Conservation (phyloP, 331 rosid genomes). For the Malus hybrid region DNA sequence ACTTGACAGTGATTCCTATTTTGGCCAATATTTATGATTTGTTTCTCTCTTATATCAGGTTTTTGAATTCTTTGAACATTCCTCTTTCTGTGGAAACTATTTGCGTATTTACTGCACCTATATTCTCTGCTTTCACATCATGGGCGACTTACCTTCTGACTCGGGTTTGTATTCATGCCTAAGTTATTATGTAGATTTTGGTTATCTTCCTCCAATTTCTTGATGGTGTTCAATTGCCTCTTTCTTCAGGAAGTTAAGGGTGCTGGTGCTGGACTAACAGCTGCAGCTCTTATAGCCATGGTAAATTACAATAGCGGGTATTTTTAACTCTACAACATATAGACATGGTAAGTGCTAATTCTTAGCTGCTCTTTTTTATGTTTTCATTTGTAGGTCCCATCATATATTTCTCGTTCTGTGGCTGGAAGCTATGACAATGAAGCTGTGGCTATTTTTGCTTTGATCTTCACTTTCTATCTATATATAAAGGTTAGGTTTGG, state of each 20-base stretch:
- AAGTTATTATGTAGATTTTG: background rate
- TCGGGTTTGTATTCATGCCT: conserved; percentile 45
- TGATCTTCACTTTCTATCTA: conserved; percentile 92
- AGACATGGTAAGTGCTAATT: background rate
- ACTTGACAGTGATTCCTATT: background rate
- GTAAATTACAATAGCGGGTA: conserved; percentile 39
- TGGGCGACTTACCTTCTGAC: conserved; percentile 94
- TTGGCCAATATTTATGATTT: conserved; percentile 16
- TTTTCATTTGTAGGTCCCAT: conserved; percentile 67
- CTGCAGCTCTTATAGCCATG: conserved; percentile 92
- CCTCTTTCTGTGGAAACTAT: conserved; percentile 97
- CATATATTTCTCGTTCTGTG: conserved; percentile 94
- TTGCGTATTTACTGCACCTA: conserved; percentile 95
- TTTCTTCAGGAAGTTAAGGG: conserved; percentile 86
- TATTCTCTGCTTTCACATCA: conserved; percentile 95
- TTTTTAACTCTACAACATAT: conserved; percentile 7
- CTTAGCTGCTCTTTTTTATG: conserved; percentile 10
- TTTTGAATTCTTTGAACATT: conserved; percentile 77
- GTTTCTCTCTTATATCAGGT: conserved; percentile 41
- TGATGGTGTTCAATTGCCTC: conserved; percentile 13
- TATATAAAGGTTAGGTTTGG: conserved; percentile 70
- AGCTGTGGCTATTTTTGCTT: conserved; percentile 98
- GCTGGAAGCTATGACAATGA: conserved; percentile 99
- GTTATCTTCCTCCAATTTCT: conserved; percentile 6
- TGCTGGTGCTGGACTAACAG: conserved; percentile 93